A percentile compares a stretch with the other conserved stretches of the same genome.
phyloP scores from a whole-genome alignment of 2,329 filamentous ascomycete species.

The Sporothrix globosa region DNA sequence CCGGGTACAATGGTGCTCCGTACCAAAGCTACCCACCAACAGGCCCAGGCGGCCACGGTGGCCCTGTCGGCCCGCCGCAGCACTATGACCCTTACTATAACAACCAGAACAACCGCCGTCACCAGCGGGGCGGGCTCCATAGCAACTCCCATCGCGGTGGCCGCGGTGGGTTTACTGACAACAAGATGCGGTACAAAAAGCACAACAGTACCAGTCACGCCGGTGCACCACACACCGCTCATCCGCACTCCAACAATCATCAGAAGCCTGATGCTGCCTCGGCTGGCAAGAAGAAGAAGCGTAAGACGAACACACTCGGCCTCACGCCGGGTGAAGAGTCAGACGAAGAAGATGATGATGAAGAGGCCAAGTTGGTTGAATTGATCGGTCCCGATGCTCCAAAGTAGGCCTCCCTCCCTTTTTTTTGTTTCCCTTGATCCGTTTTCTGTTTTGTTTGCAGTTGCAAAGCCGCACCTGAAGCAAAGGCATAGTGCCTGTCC shows the following conservation, averaged over 20 bases:
- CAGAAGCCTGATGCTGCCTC: slow-evolving; percentile 58
- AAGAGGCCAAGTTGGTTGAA: slow-evolving; percentile 63
- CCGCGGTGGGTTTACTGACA: slow-evolving; percentile 46
- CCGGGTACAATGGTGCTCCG: slow-evolving; percentile 40
- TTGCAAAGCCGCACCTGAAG: background rate
- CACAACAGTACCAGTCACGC: background rate
- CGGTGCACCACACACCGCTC: slow-evolving; percentile 37
- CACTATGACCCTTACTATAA: slow-evolving; percentile 42
- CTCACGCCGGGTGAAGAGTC: slow-evolving; percentile 68
- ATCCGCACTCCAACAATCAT: slow-evolving; percentile 41
- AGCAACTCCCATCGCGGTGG: slow-evolving; percentile 39
- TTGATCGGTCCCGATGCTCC: slow-evolving; percentile 60
- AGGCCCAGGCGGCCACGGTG: slow-evolving; percentile 38
- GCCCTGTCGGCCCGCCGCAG: slow-evolving; percentile 37
- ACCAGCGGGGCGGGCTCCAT: slow-evolving; percentile 49
- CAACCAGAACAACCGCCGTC: slow-evolving; percentile 42
- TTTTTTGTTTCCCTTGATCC: background rate
- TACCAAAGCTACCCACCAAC: slow-evolving; percentile 49
- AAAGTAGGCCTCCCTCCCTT: slow-evolving; percentile 50
- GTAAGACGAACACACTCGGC: slow-evolving; percentile 71
- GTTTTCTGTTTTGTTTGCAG: background rate
- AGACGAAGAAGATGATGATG: slow-evolving; percentile 71
- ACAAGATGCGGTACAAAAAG: slow-evolving; percentile 45
- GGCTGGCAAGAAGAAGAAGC: slow-evolving; percentile 68
- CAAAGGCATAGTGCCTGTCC: background rate